These are phyloP conservation scores for Dactylorhiza incarnata DNA, from an alignment of 106 monocot species.

Conservation along the genomic window DNA sequence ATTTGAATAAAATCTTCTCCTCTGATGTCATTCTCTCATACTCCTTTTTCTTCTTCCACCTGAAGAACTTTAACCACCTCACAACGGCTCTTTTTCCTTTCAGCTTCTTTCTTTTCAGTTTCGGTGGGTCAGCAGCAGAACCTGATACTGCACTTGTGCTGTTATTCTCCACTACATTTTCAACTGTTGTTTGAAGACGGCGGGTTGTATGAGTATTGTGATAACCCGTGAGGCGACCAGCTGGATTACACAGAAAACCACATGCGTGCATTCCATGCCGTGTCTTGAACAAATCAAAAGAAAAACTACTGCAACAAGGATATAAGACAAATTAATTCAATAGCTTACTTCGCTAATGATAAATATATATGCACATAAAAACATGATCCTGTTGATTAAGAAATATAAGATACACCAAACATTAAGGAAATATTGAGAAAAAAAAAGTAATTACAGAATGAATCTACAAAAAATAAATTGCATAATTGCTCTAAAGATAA, in stretches of 20 bases:
- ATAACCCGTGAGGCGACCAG: slow-evolving; percentile 2
- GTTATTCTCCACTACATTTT: slow-evolving; percentile 20
- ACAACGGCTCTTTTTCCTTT: slow-evolving; percentile 88
- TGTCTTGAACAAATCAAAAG: slow-evolving; percentile 27
- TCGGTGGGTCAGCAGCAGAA: slow-evolving; percentile 19
- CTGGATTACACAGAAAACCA: slow-evolving; percentile 7
- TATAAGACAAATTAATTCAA: not conserved
- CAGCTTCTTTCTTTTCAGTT: slow-evolving; percentile 73
- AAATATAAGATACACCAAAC: not conserved
- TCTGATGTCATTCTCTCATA: slow-evolving; percentile 92
- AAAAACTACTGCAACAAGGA: slow-evolving; percentile 9
- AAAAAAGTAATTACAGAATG: not conserved
- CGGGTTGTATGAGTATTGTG: slow-evolving; percentile 26
- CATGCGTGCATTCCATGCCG: slow-evolving; percentile 12
- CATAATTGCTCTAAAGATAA: not conserved
- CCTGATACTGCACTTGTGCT: slow-evolving; percentile 7
- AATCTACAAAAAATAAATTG: not conserved
- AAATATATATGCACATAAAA: not conserved
- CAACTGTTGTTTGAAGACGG: slow-evolving; percentile 7
- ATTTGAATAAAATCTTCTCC: slow-evolving; percentile 85
- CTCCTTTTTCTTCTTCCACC: slow-evolving; percentile 94
- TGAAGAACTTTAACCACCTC: slow-evolving; percentile 82
- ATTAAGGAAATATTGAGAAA: not conserved
- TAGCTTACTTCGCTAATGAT: not conserved
- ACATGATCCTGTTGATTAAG: not conserved